phyloP scores from a whole-genome alignment of 2,329 filamentous ascomycete species.

The Penicillium occitanis region DNA sequence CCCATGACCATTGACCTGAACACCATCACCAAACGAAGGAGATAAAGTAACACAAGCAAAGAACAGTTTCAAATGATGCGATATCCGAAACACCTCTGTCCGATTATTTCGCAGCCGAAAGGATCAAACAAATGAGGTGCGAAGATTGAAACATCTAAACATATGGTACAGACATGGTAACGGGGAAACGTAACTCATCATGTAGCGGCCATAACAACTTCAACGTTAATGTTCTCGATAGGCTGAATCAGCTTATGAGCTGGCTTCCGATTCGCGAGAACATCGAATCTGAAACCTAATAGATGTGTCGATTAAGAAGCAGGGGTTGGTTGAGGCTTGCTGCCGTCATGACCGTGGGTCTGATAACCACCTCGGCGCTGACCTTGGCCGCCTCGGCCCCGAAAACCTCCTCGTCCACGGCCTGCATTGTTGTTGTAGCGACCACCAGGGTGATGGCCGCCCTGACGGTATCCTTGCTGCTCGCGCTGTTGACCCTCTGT shows the following conservation, averaged over 20 bases:
- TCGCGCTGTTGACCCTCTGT: constrained; percentile 30
- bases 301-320: constrained; percentile 28
- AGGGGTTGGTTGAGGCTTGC: constrained; percentile 33
- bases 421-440: constrained; percentile 39
- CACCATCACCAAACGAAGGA: constrained; percentile 18
- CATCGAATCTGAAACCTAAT: not conserved
- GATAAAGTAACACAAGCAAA: constrained; percentile 4
- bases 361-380: constrained; percentile 39
- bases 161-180: constrained; percentile 22
- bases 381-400: constrained; percentile 44
- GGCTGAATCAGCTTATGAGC: not conserved
- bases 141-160: constrained; percentile 18
- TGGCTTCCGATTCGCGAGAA: constrained; percentile 2
- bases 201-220: constrained; percentile 19
- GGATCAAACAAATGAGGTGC: constrained; percentile 4
- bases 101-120: constrained; percentile 14
- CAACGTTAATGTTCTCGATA: constrained; percentile 16
- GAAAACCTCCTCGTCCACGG: constrained; percentile 44
- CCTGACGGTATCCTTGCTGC: constrained; percentile 35
- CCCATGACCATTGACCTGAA: constrained; percentile 18
- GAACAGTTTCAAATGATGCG: not conserved
- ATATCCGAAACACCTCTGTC: constrained; percentile 7
- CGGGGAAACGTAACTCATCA: constrained; percentile 21
- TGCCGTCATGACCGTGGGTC: constrained; percentile 32
- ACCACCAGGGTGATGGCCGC: constrained; percentile 37